Evolutionary conservation across 768 basidiomycete genomes (phyloP).

Genomic region (Gloeophyllum trabeum): DNA sequence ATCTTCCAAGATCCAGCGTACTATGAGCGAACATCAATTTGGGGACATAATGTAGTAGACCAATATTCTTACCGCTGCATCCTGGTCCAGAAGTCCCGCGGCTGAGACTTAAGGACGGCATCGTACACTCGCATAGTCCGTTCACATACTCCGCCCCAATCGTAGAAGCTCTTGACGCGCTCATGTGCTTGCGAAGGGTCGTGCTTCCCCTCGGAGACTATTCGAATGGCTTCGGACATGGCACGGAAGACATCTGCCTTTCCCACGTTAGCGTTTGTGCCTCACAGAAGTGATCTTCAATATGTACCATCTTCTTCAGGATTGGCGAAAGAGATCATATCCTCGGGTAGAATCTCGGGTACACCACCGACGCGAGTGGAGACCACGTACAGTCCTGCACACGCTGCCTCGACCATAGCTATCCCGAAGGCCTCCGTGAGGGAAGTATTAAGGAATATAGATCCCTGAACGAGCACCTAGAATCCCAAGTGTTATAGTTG

Average conservation of each 20-base stretch:
- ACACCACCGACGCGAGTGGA: slow-evolving; percentile 92
- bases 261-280: slow-evolving; percentile 24
- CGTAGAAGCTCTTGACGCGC: slow-evolving; percentile 74
- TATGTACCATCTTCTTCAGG: slow-evolving; percentile 85
- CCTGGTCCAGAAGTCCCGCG: slow-evolving; percentile 67
- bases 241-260: slow-evolving; percentile 45
- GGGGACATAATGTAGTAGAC: background rate
- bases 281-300: background rate
- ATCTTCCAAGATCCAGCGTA: slow-evolving; percentile 67
- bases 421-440: slow-evolving; percentile 96
- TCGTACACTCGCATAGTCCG: slow-evolving; percentile 82
- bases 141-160: slow-evolving; percentile 70
- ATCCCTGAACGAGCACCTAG: slow-evolving; percentile 76
- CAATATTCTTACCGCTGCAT: slow-evolving; percentile 49
- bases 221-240: slow-evolving; percentile 67
- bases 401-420: slow-evolving; percentile 95
- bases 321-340: slow-evolving; percentile 92
- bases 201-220: slow-evolving; percentile 55
- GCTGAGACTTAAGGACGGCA: slow-evolving; percentile 45
- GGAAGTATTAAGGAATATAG: slow-evolving; percentile 92
- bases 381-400: slow-evolving; percentile 88
- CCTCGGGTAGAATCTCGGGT: slow-evolving; percentile 85
- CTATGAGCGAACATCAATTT: slow-evolving; percentile 20
- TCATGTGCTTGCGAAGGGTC: slow-evolving; percentile 70
- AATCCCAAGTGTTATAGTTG: background rate